phyloP scores from a whole-genome alignment of 2,329 filamentous ascomycete genomes.

The Seiridium cupressi region DNA sequence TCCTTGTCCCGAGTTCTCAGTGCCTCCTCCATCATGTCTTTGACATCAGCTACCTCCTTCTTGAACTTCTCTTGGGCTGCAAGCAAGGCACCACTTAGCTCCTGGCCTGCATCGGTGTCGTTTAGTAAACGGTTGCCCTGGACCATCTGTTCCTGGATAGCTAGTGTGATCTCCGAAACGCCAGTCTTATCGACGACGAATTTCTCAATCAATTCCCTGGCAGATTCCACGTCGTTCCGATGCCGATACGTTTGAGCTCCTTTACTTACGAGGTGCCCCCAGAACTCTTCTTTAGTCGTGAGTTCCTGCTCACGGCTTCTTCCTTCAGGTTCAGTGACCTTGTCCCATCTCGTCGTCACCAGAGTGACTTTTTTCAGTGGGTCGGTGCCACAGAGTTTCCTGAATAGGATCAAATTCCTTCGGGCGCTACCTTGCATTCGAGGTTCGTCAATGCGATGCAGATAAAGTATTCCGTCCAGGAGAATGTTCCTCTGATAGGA shows the following conservation, averaged over 20 bases:
- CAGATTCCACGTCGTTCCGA: no score
- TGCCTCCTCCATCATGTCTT: no score
- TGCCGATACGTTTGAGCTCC: background rate
- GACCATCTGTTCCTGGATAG: no score
- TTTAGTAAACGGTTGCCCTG: no score
- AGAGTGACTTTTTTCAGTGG: slow-evolving; percentile 37
- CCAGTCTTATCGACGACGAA: no score
- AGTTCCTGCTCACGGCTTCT: background rate
- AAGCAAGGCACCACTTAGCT: no score
- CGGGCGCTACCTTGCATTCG: slow-evolving; percentile 36
- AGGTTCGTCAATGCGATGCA: slow-evolving; percentile 42
- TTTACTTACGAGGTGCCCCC: background rate
- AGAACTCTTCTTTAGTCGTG: background rate
- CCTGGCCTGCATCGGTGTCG: no score
- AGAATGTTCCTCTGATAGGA: slow-evolving; percentile 29
- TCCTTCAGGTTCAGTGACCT: slow-evolving; percentile 20
- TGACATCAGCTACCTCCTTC: no score
- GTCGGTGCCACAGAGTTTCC: slow-evolving; percentile 38
- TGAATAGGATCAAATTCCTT: slow-evolving; percentile 42
- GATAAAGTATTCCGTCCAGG: slow-evolving; percentile 42
- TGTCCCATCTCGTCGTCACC: slow-evolving; percentile 42
- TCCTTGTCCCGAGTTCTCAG: no score
- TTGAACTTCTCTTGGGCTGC: no score
- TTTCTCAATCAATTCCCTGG: no score
- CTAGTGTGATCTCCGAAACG: no score